phyloP scores from a whole-genome alignment of 148 eudicot genomes.

The Nepenthes gracilis region DNA sequence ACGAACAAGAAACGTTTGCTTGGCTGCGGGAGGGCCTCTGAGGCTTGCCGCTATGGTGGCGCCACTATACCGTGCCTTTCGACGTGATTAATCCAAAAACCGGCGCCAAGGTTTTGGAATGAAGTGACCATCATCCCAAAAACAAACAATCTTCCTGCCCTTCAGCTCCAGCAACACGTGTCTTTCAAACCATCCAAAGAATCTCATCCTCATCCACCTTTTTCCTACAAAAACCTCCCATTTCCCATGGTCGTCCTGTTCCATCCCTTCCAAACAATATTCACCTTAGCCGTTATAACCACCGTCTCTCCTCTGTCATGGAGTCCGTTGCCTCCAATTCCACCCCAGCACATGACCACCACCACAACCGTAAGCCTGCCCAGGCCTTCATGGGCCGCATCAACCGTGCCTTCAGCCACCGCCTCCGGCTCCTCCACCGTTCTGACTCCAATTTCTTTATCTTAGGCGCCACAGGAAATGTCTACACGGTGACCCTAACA shows the following conservation, averaged over 20 bases:
- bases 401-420: constrained; percentile 53
- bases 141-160: not conserved
- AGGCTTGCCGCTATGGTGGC: no score
- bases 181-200: constrained; percentile 29
- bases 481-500: constrained; percentile 54
- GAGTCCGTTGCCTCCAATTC: constrained; percentile 38
- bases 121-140: no score
- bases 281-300: not conserved
- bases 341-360: constrained; percentile 10
- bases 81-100: no score
- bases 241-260: not conserved
- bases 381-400: constrained; percentile 55
- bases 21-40: no score
- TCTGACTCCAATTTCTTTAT: constrained; percentile 59
- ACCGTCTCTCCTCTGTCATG: constrained; percentile 17
- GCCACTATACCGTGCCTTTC: no score
- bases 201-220: constrained; percentile 15
- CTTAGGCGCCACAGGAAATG: constrained; percentile 77
- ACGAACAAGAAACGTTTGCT: no score
- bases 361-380: constrained; percentile 17
- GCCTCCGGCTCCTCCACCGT: constrained; percentile 67
- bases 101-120: no score
- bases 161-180: constrained; percentile 9
- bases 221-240: constrained; percentile 12
- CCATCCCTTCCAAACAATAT: not conserved